Conservation (phyloP, 805 yeast species). For the Candida montana region DNA sequence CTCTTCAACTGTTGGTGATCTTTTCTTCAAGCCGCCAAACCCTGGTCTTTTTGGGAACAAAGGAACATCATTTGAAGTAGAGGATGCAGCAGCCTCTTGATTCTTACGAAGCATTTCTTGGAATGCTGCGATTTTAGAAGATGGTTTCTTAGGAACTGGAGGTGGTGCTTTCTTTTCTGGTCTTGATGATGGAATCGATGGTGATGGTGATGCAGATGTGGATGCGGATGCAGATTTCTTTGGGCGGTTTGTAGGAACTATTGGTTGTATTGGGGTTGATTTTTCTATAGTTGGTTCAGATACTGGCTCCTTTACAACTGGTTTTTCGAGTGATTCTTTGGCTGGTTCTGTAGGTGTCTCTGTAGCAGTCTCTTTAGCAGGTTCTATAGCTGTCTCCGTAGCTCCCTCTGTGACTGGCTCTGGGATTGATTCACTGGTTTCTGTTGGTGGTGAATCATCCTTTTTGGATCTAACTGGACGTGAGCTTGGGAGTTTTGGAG, state of each 20-base stretch:
- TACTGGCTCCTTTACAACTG: too few relatives aligned
- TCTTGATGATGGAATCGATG: neutral
- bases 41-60: constrained; percentile 25
- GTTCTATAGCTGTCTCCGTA: too few relatives aligned
- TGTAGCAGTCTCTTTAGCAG: too few relatives aligned
- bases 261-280: too few relatives aligned
- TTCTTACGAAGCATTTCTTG: constrained; percentile 65
- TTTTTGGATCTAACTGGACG: constrained; percentile 8
- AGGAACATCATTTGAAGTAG: constrained; percentile 26
- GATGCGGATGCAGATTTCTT: too few relatives aligned
- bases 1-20: neutral
- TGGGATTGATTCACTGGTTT: too few relatives aligned
- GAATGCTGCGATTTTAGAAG: constrained; percentile 75
- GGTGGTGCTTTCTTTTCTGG: constrained; percentile 40
- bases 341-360: too few relatives aligned
- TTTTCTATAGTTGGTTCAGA: too few relatives aligned
- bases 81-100: constrained; percentile 45
- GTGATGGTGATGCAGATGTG: neutral
- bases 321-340: too few relatives aligned
- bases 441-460: neutral
- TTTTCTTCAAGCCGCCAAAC: constrained; percentile 33
- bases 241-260: too few relatives aligned
- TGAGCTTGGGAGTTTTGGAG: neutral
- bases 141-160: constrained; percentile 70
- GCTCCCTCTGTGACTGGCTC: neutral